Evolutionary conservation across 768 basidiomycete species (phyloP).

Genomic region (Daedaleopsis nitida): DNA sequence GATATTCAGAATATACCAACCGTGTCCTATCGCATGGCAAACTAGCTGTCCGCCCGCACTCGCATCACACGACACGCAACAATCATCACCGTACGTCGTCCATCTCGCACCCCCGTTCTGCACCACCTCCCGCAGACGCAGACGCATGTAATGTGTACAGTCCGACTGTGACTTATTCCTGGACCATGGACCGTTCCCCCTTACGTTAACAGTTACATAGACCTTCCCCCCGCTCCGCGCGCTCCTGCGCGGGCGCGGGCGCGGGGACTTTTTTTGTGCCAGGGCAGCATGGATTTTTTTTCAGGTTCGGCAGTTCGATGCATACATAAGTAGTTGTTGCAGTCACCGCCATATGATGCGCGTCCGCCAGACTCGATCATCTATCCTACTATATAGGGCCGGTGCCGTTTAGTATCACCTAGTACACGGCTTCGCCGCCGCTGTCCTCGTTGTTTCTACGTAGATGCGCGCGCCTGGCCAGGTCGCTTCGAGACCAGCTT

Average conservation of each 20-base stretch:
- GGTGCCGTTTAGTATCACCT: no score
- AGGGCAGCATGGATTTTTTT: background rate
- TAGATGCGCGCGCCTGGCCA: no score
- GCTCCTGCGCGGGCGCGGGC: background rate
- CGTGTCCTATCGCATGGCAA: conserved; percentile 11
- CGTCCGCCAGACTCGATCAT: no score
- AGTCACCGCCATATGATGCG: no score
- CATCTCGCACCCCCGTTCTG: no score
- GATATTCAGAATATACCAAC: conserved; percentile 20
- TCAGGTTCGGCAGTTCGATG: background rate
- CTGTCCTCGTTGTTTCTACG: no score
- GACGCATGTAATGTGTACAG: conserved; percentile 5
- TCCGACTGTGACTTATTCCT: background rate
- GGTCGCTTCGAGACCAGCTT: no score
- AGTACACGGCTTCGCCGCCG: background rate
- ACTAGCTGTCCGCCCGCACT: conserved; percentile 8
- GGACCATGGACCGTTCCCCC: background rate
- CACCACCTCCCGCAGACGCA: no score
- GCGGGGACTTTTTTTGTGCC: background rate
- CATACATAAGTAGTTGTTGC: background rate
- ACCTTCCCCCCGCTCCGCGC: background rate
- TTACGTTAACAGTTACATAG: background rate
- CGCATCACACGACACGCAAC: background rate
- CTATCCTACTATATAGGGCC: no score
- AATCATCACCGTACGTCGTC: background rate